These are phyloP conservation scores for Cardamine resedifolia DNA, from an alignment of 345 rosid genomes.

Conservation along the genomic window DNA sequence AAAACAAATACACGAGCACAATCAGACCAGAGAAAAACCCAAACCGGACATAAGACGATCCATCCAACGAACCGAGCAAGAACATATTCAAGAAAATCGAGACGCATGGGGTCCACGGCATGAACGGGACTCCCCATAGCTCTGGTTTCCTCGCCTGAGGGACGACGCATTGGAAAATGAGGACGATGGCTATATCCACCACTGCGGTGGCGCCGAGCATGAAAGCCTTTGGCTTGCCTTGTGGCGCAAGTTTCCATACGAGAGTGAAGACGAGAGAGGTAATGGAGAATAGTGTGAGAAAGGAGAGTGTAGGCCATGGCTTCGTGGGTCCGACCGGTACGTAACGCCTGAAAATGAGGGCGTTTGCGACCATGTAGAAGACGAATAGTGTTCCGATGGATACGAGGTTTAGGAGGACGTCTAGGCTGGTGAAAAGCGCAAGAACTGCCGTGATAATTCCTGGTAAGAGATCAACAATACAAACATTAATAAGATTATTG, in stretches of 20 bases:
- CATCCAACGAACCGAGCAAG: conserved; percentile 69
- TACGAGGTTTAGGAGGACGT: conserved; percentile 72
- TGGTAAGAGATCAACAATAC: conserved; percentile 34
- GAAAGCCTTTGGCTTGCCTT: conserved; percentile 52
- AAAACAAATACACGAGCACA: conserved; percentile 63
- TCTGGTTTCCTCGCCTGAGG: conserved; percentile 73
- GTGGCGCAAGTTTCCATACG: conserved; percentile 61
- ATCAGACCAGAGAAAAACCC: conserved; percentile 65
- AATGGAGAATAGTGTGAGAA: conserved; percentile 57
- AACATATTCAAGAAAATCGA: conserved; percentile 86
- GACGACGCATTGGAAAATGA: conserved; percentile 52
- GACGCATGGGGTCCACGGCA: conserved; percentile 87
- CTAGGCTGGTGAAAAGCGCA: conserved; percentile 76
- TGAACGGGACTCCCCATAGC: conserved; percentile 87
- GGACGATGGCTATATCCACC: conserved; percentile 46
- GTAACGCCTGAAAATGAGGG: conserved; percentile 76
- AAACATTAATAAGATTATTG: conserved; percentile 1
- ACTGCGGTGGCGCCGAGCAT: conserved; percentile 50
- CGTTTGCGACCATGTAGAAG: conserved; percentile 95
- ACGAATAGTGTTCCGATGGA: conserved; percentile 93
- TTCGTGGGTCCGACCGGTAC: conserved; percentile 60
- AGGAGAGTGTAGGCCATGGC: conserved; percentile 77
- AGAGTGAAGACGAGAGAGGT: conserved; percentile 68
- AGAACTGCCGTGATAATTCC: conserved; percentile 83
- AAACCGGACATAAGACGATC: conserved; percentile 67